Conservation (phyloP, 2,329 filamentous ascomycete species). For the Daldinia sp. region DNA sequence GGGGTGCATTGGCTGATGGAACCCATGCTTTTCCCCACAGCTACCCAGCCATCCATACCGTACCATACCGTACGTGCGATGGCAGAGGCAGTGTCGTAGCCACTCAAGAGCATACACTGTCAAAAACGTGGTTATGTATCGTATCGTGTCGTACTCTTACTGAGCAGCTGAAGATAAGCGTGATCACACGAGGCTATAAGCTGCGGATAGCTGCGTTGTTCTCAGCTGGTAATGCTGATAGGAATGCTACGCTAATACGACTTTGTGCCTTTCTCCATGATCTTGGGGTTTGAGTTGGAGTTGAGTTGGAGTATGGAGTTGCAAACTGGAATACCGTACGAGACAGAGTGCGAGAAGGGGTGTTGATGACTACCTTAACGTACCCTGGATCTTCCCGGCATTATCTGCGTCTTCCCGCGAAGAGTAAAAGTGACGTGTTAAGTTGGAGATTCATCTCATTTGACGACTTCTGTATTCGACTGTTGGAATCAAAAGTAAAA, state of each 20-base stretch:
- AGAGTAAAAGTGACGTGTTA: conserved; percentile 15
- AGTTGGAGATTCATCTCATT: conserved; percentile 24
- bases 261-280: neutral
- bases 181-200: conserved; percentile 23
- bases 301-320: neutral
- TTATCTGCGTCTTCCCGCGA: conserved; percentile 14
- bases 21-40: conserved; percentile 40
- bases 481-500: conserved; percentile 26
- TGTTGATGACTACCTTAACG: conserved; percentile 1
- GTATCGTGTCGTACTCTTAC: conserved; percentile 36
- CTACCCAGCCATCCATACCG: conserved; percentile 37
- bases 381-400: conserved; percentile 6
- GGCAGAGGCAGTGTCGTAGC: conserved; percentile 32
- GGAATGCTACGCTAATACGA: conserved; percentile 9
- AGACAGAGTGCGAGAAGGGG: conserved; percentile 9
- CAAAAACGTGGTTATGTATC: conserved; percentile 34
- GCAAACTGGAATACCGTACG: conserved; percentile 16
- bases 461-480: conserved; percentile 14
- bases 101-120: conserved; percentile 24
- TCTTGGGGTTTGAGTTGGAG: neutral
- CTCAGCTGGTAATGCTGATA: conserved; percentile 18
- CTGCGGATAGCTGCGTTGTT: conserved; percentile 30
- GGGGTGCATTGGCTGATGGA: conserved; percentile 37
- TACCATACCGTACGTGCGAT: conserved; percentile 22
- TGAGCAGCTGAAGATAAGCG: conserved; percentile 24